Percentiles rank a stretch among this genome's conserved stretches.
Evolutionary conservation across 2,329 filamentous ascomycete species (phyloP).

Genomic region (Fusarium setosum): DNA sequence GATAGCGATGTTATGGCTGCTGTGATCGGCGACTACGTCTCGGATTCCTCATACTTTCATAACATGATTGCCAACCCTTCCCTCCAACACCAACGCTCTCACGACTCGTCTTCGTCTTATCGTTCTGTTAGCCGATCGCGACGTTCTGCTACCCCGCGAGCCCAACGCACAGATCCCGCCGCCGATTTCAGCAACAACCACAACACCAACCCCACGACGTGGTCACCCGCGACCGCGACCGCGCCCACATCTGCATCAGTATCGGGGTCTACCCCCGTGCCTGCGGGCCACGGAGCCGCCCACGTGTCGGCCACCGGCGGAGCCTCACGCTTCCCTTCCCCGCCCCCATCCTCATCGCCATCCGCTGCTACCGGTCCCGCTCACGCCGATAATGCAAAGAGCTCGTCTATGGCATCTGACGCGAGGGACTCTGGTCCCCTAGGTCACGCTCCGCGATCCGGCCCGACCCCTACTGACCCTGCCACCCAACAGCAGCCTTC

Average conservation of each 20-base stretch:
- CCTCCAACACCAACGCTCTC: constrained; percentile 58
- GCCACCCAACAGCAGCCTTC: constrained; percentile 48
- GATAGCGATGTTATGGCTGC: constrained; percentile 68
- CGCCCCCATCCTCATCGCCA: constrained; percentile 65
- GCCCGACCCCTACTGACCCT: constrained; percentile 28
- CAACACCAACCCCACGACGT: constrained; percentile 21
- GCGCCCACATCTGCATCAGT: constrained; percentile 12
- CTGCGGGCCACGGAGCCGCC: constrained; percentile 37
- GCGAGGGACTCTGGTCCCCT: constrained; percentile 46
- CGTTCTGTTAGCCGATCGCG: constrained; percentile 46
- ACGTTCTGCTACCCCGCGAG: constrained; percentile 45
- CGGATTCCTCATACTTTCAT: constrained; percentile 77
- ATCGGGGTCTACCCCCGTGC: constrained; percentile 35
- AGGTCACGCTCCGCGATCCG: constrained; percentile 37
- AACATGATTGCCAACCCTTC: constrained; percentile 71
- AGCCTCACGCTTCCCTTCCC: constrained; percentile 63
- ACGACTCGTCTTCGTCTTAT: constrained; percentile 50
- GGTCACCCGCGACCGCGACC: constrained; percentile 29
- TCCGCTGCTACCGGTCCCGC: constrained; percentile 51
- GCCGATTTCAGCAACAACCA: constrained; percentile 31
- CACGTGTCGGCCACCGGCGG: constrained; percentile 50
- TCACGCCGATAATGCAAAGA: constrained; percentile 55
- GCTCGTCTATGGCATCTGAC: constrained; percentile 62
- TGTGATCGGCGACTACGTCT: constrained; percentile 77
- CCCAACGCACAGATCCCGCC: constrained; percentile 35